phyloP scores from a whole-genome alignment of 2,329 filamentous ascomycete genomes.

The Alternaria triticina region DNA sequence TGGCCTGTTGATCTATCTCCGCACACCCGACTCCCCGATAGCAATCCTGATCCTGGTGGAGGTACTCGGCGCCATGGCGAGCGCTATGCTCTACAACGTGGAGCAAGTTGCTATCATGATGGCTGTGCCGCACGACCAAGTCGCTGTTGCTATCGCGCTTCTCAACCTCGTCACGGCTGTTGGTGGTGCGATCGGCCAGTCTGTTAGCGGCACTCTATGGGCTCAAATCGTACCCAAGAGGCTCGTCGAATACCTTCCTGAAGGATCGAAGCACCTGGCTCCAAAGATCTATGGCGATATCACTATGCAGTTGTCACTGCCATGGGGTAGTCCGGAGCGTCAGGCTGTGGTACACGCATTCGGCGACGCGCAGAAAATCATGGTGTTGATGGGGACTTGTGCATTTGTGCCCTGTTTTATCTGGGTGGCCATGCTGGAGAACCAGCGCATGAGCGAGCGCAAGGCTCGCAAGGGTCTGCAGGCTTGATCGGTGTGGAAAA shows the following conservation, averaged over 20 bases:
- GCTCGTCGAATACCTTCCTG: slow-evolving; percentile 24
- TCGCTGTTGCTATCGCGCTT: slow-evolving; percentile 46
- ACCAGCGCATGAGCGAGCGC: slow-evolving; percentile 23
- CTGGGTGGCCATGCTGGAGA: slow-evolving; percentile 30
- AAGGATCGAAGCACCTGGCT: slow-evolving; percentile 8
- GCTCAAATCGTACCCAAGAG: slow-evolving; percentile 59
- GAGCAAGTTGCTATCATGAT: slow-evolving; percentile 29
- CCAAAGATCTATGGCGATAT: slow-evolving; percentile 50
- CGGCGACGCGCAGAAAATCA: slow-evolving; percentile 36
- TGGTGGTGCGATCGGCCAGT: slow-evolving; percentile 50
- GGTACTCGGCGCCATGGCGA: slow-evolving; percentile 30
- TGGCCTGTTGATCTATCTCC: slow-evolving; percentile 37
- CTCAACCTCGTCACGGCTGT: slow-evolving; percentile 63
- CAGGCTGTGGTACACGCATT: slow-evolving; percentile 45
- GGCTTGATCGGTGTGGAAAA: neutral
- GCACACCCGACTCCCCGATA: slow-evolving; percentile 26
- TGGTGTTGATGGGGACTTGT: slow-evolving; percentile 37
- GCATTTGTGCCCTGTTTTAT: slow-evolving; percentile 31
- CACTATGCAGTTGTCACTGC: slow-evolving; percentile 60
- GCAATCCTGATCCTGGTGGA: slow-evolving; percentile 38
- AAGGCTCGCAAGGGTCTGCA: slow-evolving; percentile 14
- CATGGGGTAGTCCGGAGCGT: slow-evolving; percentile 55
- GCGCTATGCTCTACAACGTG: slow-evolving; percentile 26
- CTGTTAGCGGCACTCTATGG: slow-evolving; percentile 69
- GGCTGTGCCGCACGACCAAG: slow-evolving; percentile 25